phyloP scores from a whole-genome alignment of 192 early-diverging fungal species.

The Anaeromyces robustus region DNA sequence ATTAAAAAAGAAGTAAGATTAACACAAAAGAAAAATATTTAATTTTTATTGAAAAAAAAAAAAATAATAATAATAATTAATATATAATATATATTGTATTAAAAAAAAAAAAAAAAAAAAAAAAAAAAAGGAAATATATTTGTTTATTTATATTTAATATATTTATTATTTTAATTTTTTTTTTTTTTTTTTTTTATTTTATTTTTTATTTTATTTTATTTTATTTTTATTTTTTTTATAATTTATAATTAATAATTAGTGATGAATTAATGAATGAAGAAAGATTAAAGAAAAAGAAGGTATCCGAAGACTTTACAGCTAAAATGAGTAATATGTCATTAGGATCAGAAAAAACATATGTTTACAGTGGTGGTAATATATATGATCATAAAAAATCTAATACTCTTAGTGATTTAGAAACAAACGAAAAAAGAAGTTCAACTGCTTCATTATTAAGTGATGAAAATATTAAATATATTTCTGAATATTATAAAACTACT shows the following conservation, averaged over 20 bases:
- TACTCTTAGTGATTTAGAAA: neutral
- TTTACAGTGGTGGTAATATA: neutral
- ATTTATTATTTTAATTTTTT: too few species aligned
- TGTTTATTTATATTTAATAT: too few species aligned
- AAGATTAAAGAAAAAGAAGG: neutral
- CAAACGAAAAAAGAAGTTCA: neutral
- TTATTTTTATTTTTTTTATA: too few species aligned
- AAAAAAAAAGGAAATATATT: too few species aligned
- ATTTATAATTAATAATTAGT: neutral
- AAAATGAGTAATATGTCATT: neutral
- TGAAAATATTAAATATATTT: neutral
- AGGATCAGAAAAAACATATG: neutral
- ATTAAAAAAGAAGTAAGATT: neutral
- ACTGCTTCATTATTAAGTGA: neutral
- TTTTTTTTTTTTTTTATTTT: too few species aligned
- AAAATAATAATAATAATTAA: too few species aligned
- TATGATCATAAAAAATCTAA: too few species aligned
- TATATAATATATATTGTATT: too few species aligned
- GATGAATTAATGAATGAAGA: neutral
- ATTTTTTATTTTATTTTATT: too few species aligned
- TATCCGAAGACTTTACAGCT: neutral
- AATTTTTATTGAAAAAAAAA: too few species aligned
- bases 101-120: too few species aligned
- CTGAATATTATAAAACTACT: neutral
- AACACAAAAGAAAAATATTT: too few species aligned